Base-by-base conservation (phyloP, 345 rosid species). In the Gossypium herbaceum region DNA sequence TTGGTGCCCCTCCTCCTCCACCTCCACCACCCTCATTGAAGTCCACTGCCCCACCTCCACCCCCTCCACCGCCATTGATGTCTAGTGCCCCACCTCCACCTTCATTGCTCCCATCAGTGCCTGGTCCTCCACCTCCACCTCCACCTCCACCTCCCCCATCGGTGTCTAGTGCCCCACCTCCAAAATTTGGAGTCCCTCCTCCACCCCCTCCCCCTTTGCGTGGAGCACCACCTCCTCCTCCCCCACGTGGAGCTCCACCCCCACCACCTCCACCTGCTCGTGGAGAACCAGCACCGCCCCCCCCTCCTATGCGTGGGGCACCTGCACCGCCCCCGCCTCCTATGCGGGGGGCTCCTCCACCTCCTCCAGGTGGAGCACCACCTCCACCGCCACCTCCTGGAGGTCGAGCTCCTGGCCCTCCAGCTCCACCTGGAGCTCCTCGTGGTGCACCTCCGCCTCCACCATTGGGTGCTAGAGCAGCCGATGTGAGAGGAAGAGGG, bases 381-480 rank as follows among this genome's bases (percentile, higher is more conserved):
- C 82, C 86, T 0, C 85, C 89, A 6, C 89, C 89, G 0, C 87
- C 88, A 3, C 84, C 85, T 29, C 66, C 76, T 4, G 77, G 74
- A 55, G 80, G 81, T 80, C 71, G 89, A 57, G 82, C 73, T 22
- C 80, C 82, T 13, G 85, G 85, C 12, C 89, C 88, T 13, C 88
- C 89, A 12, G 79, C 84, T 27, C 90, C 91, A 76, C 86, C 88
- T 16, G 92, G 97, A 77, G 87, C 90, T 13, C 90, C 94, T 78
- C 92, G 87, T 63, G 85, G 86, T 27, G 86, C 95, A 80, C 86
- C 88, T 59, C 80, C 88, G n/a, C 95, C 96, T 63, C 81, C 89
- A 78, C 87, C 84, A 68, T 7, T 66, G 10, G 71, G 71, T 66
- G 71, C 71, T 24, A 66, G 25, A 12, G 71, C 71, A 7, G 54